Evolutionary conservation across 2,329 filamentous ascomycete species (phyloP), one percentile per base, ranked within the genome.

Genomic region (Coniochaeta sp.): DNA sequence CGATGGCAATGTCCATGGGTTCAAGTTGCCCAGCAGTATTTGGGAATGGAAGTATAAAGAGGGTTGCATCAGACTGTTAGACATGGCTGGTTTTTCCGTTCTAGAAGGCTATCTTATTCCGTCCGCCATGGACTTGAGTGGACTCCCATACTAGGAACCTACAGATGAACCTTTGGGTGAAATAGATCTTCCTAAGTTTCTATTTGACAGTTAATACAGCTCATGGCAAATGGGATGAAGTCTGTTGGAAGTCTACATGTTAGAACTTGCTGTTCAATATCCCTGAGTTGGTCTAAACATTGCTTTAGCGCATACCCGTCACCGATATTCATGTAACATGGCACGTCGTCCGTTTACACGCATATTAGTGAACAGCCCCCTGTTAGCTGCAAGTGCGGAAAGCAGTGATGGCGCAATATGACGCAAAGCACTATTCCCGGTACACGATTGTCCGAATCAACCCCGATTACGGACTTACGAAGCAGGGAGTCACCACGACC

Each of bases 401-500:
- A 33, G 12, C 8, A 6, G 28, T 30, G 31, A 49, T 49, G 28
- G 47, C 47, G 47, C 47, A 49, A 49, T 49, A 49, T 33, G 47
- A 35, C 27, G 47, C 47, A 49, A 32, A 35, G n/a, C 47, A 22
- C 45, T 48, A 48, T 48, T 31, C 10, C 26, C 26, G 45, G 8
- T 18, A 18, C 27, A 28, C 45, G n/a, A n/a, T 18, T 18, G 28
- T 31, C 45, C n/a, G 38, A 42, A 33, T 22, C 38, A 42, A 42
- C 38, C 45, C 45, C 45, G 45, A 47, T 47, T 47, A 26, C 45
- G 45, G 45, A 47, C 45, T 31, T 20, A 18, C 3, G 12, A 24
- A 31, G 38, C 38, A 30, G n/a, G 14, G 28, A 49, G 47, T 49
- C 28, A 26, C 47, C 13, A 18, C 27, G 28, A 3, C 16, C 12